A percentile compares a stretch with the other conserved stretches of the same genome.
phyloP scores from a whole-genome alignment of 345 rosid species.

The Eucalyptus virginea region DNA sequence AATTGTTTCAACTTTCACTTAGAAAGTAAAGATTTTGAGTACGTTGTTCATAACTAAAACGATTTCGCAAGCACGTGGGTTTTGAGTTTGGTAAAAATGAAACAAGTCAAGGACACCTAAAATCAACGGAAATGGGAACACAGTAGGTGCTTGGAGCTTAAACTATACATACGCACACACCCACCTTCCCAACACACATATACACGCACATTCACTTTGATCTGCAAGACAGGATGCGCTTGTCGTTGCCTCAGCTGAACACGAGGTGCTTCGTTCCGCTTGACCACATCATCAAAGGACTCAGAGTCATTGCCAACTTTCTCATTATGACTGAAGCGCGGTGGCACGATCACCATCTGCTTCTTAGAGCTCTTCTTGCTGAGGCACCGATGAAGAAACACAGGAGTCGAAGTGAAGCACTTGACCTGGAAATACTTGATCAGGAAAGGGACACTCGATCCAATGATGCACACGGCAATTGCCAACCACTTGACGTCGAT shows the following conservation, averaged over 20 bases:
- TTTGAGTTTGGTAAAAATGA: not conserved
- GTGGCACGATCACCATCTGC: not conserved
- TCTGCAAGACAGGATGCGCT: not conserved
- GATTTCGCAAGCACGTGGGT: not conserved
- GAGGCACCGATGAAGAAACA: not conserved
- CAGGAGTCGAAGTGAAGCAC: not conserved
- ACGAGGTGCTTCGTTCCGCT: not conserved
- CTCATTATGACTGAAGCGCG: not conserved
- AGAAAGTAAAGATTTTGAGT: not conserved
- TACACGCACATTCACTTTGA: not conserved
- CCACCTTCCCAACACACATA: too few species aligned
- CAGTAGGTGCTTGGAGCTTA: not conserved
- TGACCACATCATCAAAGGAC: not conserved
- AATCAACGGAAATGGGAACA: not conserved
- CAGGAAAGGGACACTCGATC: not conserved
- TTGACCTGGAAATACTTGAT: not conserved
- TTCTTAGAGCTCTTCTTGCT: not conserved
- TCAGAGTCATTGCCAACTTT: not conserved
- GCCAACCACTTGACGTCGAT: not conserved
- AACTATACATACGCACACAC: not conserved
- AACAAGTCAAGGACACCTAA: not conserved
- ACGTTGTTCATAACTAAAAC: not conserved
- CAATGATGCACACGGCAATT: not conserved
- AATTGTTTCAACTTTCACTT: not conserved
- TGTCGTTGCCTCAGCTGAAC: not conserved